Base-by-base conservation (phyloP, 1,284 basidiomycete species). In the Ceratorhiza oryzae-sativae region DNA sequence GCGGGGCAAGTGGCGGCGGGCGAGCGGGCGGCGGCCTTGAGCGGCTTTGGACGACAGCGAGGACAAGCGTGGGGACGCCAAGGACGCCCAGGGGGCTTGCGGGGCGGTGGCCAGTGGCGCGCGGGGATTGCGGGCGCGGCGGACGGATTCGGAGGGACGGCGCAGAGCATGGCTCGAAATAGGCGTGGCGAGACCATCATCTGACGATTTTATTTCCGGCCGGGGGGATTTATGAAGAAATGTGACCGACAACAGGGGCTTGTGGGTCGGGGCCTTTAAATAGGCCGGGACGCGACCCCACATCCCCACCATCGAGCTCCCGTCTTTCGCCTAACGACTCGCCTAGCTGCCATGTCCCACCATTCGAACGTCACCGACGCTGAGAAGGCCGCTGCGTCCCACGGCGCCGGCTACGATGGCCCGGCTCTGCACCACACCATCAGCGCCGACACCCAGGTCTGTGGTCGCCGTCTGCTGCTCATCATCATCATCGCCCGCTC, bases 401-500 rank as follows among this genome's bases (percentile, higher is more conserved):
- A 62, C 49, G 60, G 60, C 60, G 27, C n/a, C 6, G 55, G 34
- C 30, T 45, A 60, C 39, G 23, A 60, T 45, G 41, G n/a, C 34
- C 34, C 36, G 5, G 18, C 20, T 30, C 34, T 65, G 6, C 48
- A 65, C 30, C 62, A 36, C 34, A 25, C 46, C 15, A 49, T 70
- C 30, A 70, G 67, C 13, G 45, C 45, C 1, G 67, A 70, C 23
- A 59, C 67, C 15, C 67, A 70, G 67, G 67, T 59, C 2, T 1
- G 63, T 67, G 27, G 60, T 30, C 32, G 27, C 30, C 42, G 25
- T 72, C 36, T 6, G n/a, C 15, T 82, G 18, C 23, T 25, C n/a
- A 23, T 9, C 5, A 13, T 23, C 12, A 2, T 30, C 42, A 12
- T 39, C 4, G 53, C n/a, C 13, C n/a, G 12, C 3, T 6, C 20